Percentiles rank a stretch among this genome's conserved stretches.
These are phyloP conservation scores for Euryodendron excelsum DNA, from an alignment of 148 eudicot species.

Conservation along the genomic window DNA sequence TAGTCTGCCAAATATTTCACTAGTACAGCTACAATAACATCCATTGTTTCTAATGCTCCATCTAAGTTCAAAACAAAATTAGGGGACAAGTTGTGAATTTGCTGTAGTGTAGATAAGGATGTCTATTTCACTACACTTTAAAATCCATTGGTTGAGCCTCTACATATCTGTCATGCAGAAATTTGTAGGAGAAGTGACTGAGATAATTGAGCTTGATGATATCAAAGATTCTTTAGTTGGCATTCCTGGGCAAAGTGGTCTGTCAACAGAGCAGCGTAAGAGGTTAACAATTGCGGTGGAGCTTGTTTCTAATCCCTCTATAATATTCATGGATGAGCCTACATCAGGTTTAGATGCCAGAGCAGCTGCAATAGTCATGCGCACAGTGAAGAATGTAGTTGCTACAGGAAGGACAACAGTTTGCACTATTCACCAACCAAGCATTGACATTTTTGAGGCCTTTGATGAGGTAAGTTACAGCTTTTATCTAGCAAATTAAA, in stretches of 20 bases:
- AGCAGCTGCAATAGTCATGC: slow-evolving; percentile 72
- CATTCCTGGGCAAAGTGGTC: slow-evolving; percentile 45
- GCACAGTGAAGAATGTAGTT: slow-evolving; percentile 52
- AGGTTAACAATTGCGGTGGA: slow-evolving; percentile 69
- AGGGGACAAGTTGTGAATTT: background rate
- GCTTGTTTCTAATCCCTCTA: slow-evolving; percentile 65
- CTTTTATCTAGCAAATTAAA: background rate
- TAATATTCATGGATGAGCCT: slow-evolving; percentile 76
- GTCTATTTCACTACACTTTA: background rate
- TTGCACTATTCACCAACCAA: slow-evolving; percentile 72
- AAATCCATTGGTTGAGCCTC: background rate
- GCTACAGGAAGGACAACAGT: slow-evolving; percentile 60
- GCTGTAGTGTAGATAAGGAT: background rate
- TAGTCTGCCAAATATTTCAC: background rate
- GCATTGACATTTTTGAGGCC: slow-evolving; percentile 59
- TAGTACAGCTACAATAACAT: background rate
- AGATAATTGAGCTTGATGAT: slow-evolving; percentile 49
- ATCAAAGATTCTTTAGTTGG: slow-evolving; percentile 49
- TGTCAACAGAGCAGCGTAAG: slow-evolving; percentile 67
- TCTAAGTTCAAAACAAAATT: background rate
- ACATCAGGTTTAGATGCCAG: slow-evolving; percentile 76
- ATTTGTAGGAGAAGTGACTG: slow-evolving; percentile 51
- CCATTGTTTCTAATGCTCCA: background rate
- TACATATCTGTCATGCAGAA: slow-evolving; percentile 24
- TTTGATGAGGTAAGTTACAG: slow-evolving; percentile 57